Conservation (phyloP, 2,329 filamentous ascomycete species). For the Gyromitra esculenta region DNA sequence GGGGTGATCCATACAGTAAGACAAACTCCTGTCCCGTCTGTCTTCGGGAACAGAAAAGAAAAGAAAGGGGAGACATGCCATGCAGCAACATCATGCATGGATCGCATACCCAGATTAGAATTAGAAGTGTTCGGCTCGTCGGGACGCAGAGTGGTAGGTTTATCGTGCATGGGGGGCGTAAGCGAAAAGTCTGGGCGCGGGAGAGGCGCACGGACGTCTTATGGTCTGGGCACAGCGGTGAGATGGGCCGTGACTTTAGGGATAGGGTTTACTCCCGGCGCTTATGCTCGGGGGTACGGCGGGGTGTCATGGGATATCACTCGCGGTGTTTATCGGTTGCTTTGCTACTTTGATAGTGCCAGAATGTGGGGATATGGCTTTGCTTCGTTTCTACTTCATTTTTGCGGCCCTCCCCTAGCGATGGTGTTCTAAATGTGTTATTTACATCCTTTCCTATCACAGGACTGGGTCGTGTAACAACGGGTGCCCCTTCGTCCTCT, state of each 20-base stretch:
- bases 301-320: slow-evolving; percentile 1
- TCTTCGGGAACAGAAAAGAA: not conserved
- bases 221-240: not conserved
- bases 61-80: slow-evolving; percentile 17
- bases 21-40: not conserved
- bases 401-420: no score
- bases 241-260: not conserved
- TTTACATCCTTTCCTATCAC: no score
- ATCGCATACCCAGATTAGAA: slow-evolving; percentile 6
- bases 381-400: not conserved
- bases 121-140: slow-evolving; percentile 20
- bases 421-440: no score
- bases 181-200: slow-evolving; percentile 34
- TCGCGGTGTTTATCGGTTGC: not conserved
- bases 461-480: no score
- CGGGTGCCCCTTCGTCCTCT: no score
- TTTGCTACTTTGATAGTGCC: not conserved
- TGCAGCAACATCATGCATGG: slow-evolving; percentile 13
- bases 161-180: slow-evolving; percentile 38
- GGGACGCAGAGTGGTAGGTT: slow-evolving; percentile 11
- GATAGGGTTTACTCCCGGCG: not conserved
- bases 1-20: not conserved
- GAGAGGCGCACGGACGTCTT: slow-evolving; percentile 29
- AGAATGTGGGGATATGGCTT: not conserved
- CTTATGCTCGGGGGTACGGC: not conserved